Conservation (phyloP, 208 protist species). For the Trypanosoma platydactyli region DNA sequence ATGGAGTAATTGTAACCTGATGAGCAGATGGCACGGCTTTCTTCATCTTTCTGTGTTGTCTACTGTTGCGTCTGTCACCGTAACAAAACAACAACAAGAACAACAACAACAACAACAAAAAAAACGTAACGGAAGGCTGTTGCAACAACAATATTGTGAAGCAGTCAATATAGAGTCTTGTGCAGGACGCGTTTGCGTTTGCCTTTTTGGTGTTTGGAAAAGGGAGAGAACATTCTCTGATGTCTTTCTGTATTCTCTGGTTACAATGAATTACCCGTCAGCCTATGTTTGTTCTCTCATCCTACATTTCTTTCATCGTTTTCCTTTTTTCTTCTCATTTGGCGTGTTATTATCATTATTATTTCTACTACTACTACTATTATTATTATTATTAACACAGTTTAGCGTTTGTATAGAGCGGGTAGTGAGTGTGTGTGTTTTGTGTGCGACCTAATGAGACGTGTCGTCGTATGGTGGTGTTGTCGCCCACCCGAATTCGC, state of each 20-base stretch:
- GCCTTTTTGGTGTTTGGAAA: no score
- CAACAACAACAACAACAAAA: no score
- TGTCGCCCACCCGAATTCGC: background rate
- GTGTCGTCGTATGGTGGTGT: slow-evolving; percentile 4
- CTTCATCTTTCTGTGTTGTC: background rate
- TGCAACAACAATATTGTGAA: no score
- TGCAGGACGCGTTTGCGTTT: no score
- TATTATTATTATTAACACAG: background rate
- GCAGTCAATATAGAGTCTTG: no score
- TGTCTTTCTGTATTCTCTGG: no score
- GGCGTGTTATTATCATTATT: slow-evolving; percentile 1
- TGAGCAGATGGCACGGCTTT: background rate
- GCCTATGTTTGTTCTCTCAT: no score
- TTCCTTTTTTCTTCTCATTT: background rate
- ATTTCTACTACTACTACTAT: background rate
- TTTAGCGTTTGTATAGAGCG: background rate
- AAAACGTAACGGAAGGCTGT: no score
- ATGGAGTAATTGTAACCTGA: background rate
- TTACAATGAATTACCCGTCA: no score
- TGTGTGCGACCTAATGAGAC: background rate
- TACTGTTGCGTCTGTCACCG: background rate
- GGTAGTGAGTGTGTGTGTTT: no score
- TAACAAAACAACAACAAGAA: no score
- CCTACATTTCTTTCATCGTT: background rate
- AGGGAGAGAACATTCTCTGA: no score